Evolutionary conservation across 2,329 filamentous ascomycete species (phyloP).

Genomic region (Tolypocladium ophioglossoides): DNA sequence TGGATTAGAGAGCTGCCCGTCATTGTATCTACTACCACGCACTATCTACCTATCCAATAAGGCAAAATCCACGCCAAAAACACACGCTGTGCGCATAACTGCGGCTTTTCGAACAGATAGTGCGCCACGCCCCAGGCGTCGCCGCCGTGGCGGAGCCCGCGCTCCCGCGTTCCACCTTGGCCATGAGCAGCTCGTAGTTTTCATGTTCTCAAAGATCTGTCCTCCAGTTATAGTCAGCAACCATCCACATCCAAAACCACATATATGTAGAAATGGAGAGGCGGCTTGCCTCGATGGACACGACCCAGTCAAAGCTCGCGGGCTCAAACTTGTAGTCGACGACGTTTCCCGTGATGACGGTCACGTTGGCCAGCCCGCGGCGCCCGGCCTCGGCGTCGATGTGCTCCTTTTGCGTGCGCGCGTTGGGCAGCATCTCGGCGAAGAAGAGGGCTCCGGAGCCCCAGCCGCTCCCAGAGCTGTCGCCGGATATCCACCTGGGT

Average conservation of each 20-base stretch:
- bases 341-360: slow-evolving; percentile 56
- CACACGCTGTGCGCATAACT: neutral
- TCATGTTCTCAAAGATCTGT: too few species aligned
- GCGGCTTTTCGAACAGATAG: slow-evolving; percentile 53
- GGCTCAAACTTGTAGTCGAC: slow-evolving; percentile 53
- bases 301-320: slow-evolving; percentile 50
- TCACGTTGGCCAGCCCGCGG: slow-evolving; percentile 49
- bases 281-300: slow-evolving; percentile 45
- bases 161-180: too few species aligned
- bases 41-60: neutral
- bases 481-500: slow-evolving; percentile 56
- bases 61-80: neutral
- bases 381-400: slow-evolving; percentile 48
- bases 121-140: slow-evolving; percentile 60
- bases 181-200: too few species aligned
- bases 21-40: neutral
- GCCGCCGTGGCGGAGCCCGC: too few species aligned
- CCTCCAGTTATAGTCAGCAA: too few species aligned
- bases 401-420: slow-evolving; percentile 53
- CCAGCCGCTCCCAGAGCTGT: slow-evolving; percentile 57
- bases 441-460: slow-evolving; percentile 55
- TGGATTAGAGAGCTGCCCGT: neutral
- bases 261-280: too few species aligned
- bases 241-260: too few species aligned
- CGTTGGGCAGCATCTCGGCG: slow-evolving; percentile 52